Base-by-base conservation (phyloP, 1,284 basidiomycete genomes). In the Ganoderma leucocontextum region DNA sequence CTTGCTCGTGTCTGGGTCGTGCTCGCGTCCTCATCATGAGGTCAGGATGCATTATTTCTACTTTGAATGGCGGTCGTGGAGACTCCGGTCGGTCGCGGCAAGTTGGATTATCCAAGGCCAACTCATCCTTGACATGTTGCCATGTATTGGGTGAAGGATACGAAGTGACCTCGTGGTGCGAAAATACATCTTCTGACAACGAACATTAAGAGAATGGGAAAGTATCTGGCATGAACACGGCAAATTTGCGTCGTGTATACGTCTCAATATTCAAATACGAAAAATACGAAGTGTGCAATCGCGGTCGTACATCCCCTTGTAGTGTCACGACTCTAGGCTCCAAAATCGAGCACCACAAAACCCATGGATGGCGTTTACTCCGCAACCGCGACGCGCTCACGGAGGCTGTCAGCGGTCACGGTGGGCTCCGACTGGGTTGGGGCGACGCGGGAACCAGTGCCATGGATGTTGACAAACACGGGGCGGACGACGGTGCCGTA, bases 341-440 rank as follows among this genome's bases (percentile, higher is more conserved):
- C 22, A 13, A 25, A 13, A 25, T 5, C 22, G 22, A 25, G 9
- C 47, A 49, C 47, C 12, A 25, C 47, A 25, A 49, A 49, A 25
- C 9, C 47, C 10, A 49, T 12, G 22, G 22, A 9, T 25, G 47
- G 25, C 64, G 63, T 62, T 67, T 71, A 73, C 71, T 81, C 77
- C 42, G 75, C 71, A 5, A 77, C 80, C 53, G 82, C 80, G 62
- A 85, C 82, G 62, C 82, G 83, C 63, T 85, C 83, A 63, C 85
- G 84, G 70, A 86, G 77, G 22, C 75, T 79, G 62, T 86, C 84
- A 25, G 80, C 79, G 15, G 78, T 76, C 47, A 76, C 76, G 29
- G 78, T 80, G 42, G 76, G 65, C 71, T 77, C 75, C 35, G 69
- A 69, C 69, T 72, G 74, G 36, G 73, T 75, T 25, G 73, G 73